Conservation (phyloP, 169 alveolate genomes). For the Eimeria praecox region DNA sequence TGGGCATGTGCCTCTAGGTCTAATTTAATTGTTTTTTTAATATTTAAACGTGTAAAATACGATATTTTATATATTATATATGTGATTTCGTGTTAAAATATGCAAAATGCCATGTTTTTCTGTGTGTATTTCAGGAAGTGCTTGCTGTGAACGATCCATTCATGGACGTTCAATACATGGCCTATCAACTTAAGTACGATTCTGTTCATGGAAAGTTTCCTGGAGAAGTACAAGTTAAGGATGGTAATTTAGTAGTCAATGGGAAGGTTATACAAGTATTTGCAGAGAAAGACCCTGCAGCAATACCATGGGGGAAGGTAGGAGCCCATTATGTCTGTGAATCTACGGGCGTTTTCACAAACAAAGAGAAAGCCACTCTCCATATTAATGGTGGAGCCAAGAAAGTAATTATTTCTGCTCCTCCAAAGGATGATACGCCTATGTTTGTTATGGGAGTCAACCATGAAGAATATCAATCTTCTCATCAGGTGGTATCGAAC, state of each 20-base stretch:
- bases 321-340: conserved; percentile 98
- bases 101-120: no score
- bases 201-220: conserved; percentile 97
- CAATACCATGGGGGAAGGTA: conserved; percentile 97
- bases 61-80: no score
- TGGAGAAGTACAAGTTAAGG: conserved; percentile 90
- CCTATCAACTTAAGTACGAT: conserved; percentile 97
- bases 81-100: no score
- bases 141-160: conserved; percentile 99
- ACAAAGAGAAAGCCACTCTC: conserved; percentile 95
- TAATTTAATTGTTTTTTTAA: no score
- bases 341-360: conserved; percentile 98
- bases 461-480: conserved; percentile 94
- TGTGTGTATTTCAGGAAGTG: conserved; percentile 86
- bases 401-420: conserved; percentile 98
- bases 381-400: conserved; percentile 99
- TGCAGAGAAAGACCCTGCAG: conserved; percentile 97
- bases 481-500: conserved; percentile 96
- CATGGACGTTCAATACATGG: conserved; percentile 97
- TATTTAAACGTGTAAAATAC: no score
- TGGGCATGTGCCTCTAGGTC: no score
- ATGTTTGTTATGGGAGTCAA: conserved; percentile 99
- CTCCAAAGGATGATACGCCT: conserved; percentile 99
- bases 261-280: conserved; percentile 91
- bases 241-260: conserved; percentile 91